Evolutionary conservation across 2,329 filamentous ascomycete species (phyloP), one percentile per base, ranked within the genome.

Genomic region (Gremmenia infestans): DNA sequence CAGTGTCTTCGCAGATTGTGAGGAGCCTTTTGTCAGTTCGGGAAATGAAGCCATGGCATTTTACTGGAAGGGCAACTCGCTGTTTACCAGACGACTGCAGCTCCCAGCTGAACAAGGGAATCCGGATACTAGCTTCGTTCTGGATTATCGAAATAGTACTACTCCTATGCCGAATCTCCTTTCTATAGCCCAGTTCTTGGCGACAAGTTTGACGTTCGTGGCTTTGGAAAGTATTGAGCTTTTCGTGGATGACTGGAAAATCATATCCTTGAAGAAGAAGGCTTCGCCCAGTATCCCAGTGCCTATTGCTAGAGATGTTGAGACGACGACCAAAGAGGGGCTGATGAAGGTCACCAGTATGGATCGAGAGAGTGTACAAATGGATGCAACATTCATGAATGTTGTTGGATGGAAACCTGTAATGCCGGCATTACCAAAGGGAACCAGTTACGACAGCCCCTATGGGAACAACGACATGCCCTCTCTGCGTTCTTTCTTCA

Each of bases 31-130:
- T 68, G 89, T 99, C 62, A 94, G 91, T 63, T 97, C 93, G 0
- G 94, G 94, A 0, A 83, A 81, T 60, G 87, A 96, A 72, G 92
- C 91, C 39, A 97, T 99, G 90, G 93, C 93, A 0, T 99, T 99
- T 69, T 99, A 97, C 76, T 99, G 94, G 95, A 97, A 97, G 72
- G 92, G 89, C n/a, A 97, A 97, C 71, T 90, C 91, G 5, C 80
- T 99, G 1, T 97, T 96, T 71, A 99, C 95, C 23, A 88, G 92
- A 65, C 89, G 91, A 64, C 80, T 94, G 22, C 85, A 86, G 63
- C 74, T 97, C 7, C 85, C 88, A 1, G 78, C 83, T 47, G 82
- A 82, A 23, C 80, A 91, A 67, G 74, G 78, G 15, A 87, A 79
- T 54, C 77, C 77, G 35, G 83, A 93, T 65, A 99, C 95, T 2